phyloP scores from a whole-genome alignment of 768 basidiomycete genomes.

The Boletales sp. region DNA sequence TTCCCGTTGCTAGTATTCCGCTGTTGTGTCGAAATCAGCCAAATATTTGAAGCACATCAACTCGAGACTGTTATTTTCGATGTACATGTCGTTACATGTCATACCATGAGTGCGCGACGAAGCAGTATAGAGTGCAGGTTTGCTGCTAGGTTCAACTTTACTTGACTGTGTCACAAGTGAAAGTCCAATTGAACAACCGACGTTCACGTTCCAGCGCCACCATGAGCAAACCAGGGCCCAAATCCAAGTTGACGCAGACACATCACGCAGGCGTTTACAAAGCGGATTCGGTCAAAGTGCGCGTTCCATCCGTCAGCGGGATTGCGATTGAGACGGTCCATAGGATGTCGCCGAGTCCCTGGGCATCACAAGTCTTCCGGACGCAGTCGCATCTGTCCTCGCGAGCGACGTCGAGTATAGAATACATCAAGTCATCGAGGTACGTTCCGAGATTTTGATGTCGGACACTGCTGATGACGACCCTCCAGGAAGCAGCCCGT shows the following conservation, averaged over 20 bases:
- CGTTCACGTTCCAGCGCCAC: too few relatives aligned
- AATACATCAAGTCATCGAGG: slow-evolving; percentile 92
- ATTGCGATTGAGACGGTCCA: slow-evolving; percentile 9
- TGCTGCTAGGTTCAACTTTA: too few relatives aligned
- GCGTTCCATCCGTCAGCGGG: slow-evolving; percentile 15
- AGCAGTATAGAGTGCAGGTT: too few relatives aligned
- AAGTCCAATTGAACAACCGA: too few relatives aligned
- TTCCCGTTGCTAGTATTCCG: too few relatives aligned
- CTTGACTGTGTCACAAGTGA: too few relatives aligned
- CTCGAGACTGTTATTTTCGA: too few relatives aligned
- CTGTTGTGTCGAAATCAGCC: too few relatives aligned
- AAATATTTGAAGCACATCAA: too few relatives aligned
- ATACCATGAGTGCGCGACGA: too few relatives aligned
- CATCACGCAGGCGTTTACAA: slow-evolving; percentile 62
- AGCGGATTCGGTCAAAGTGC: slow-evolving; percentile 59
- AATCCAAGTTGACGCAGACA: slow-evolving; percentile 42
- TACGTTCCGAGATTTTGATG: slow-evolving; percentile 28
- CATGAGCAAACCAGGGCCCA: slow-evolving; percentile 44
- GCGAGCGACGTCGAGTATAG: slow-evolving; percentile 98
- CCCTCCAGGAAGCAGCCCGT: slow-evolving; percentile 75
- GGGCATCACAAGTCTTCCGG: slow-evolving; percentile 70
- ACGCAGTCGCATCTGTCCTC: slow-evolving; percentile 75
- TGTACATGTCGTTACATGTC: too few relatives aligned
- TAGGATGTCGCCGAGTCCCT: slow-evolving; percentile 92
- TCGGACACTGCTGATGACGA: background rate